These are phyloP conservation scores for Platanus orientalis DNA, from an alignment of 164 flowering plant genomes.

Conservation along the genomic window DNA sequence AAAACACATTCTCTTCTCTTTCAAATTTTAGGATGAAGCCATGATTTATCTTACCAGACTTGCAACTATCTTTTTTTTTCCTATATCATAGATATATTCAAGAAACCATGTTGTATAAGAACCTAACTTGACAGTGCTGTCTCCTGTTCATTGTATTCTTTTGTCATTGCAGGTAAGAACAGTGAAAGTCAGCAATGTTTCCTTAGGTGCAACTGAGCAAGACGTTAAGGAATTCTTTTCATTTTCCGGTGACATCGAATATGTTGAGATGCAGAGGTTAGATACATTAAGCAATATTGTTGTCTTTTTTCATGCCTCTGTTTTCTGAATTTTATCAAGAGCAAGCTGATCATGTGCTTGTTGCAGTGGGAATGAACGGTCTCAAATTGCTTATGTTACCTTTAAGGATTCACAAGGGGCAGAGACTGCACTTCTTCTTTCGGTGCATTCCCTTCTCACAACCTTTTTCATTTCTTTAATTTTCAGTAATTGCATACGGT, in stretches of 20 bases:
- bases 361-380: conserved; percentile 57
- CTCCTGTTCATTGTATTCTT: neutral
- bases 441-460: conserved; percentile 42
- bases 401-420: conserved; percentile 78
- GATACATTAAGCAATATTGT: neutral
- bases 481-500: neutral
- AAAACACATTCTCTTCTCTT: too few relatives aligned
- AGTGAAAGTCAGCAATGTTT: conserved; percentile 73
- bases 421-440: conserved; percentile 75
- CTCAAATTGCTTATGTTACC: conserved; percentile 75
- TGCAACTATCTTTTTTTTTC: too few relatives aligned
- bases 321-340: neutral
- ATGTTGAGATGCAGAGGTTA: conserved; percentile 63
- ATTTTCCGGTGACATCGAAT: conserved; percentile 72
- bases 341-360: conserved; percentile 2
- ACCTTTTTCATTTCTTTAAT: neutral
- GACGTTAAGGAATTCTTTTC: conserved; percentile 82
- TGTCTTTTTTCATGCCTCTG: neutral
- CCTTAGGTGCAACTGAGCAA: conserved; percentile 62
- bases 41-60: too few relatives aligned
- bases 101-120: too few relatives aligned
- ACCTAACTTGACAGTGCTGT: neutral
- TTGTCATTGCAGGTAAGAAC: conserved; percentile 44
- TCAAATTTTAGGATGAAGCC: too few relatives aligned
- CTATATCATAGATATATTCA: too few relatives aligned